Evolutionary conservation across 805 yeast species (phyloP).

Genomic region (Sugiyamaella qingdaonensis): DNA sequence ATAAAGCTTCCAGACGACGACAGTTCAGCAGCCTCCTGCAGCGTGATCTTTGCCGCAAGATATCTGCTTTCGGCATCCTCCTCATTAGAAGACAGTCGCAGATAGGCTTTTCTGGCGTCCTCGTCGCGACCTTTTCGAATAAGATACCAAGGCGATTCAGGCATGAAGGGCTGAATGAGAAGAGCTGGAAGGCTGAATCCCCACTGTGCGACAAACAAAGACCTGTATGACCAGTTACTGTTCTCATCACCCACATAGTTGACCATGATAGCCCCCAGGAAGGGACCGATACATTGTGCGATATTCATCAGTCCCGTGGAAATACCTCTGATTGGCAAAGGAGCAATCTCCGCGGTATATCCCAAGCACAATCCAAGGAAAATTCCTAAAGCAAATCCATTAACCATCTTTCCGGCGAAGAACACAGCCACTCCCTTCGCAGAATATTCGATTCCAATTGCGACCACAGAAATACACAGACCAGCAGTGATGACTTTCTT

Average conservation of each 20-base stretch:
- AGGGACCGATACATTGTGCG: conserved; percentile 33
- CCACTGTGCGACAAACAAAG: conserved; percentile 16
- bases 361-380: conserved; percentile 9
- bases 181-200: conserved; percentile 21
- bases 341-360: conserved; percentile 14
- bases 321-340: conserved; percentile 33
- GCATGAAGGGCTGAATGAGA: conserved; percentile 39
- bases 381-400: conserved; percentile 15
- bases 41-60: conserved; percentile 34
- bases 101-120: conserved; percentile 42
- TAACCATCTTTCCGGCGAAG: conserved; percentile 17
- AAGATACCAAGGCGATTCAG: conserved; percentile 57
- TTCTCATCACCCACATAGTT: conserved; percentile 11
- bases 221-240: conserved; percentile 13
- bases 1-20: conserved; percentile 31
- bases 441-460: conserved; percentile 16
- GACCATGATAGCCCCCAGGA: conserved; percentile 13
- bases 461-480: conserved; percentile 6
- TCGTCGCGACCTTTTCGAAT: conserved; percentile 38
- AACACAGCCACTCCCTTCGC: conserved; percentile 9
- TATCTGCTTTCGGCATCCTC: conserved; percentile 33
- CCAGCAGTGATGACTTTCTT: conserved; percentile 6
- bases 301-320: conserved; percentile 26
- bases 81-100: conserved; percentile 28
- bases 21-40: conserved; percentile 27